phyloP scores from a whole-genome alignment of 148 eudicot species.

The Spergularia bocconei region DNA sequence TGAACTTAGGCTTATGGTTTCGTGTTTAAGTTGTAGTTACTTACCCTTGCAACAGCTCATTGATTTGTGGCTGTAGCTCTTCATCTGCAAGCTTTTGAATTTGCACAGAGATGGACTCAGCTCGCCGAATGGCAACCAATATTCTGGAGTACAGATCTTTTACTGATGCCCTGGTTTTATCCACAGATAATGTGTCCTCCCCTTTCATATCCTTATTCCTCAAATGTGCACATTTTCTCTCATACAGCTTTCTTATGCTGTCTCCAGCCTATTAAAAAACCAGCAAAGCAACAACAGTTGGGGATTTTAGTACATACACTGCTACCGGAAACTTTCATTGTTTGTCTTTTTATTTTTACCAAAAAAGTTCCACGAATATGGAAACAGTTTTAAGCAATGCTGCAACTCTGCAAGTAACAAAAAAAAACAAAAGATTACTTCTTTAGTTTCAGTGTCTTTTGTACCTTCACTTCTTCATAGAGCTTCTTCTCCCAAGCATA shows the following conservation, averaged over 20 bases:
- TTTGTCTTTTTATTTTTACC: not conserved
- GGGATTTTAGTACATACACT: not conserved
- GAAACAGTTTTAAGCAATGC: not conserved
- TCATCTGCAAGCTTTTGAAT: conserved; percentile 85
- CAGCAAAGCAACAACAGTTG: not conserved
- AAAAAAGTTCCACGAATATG: no score
- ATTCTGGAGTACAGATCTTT: conserved; percentile 90
- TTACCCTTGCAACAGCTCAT: conserved; percentile 90
- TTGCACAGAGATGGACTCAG: conserved; percentile 76
- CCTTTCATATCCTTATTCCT: conserved; percentile 71
- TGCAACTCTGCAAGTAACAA: not conserved
- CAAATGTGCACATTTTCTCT: conserved; percentile 80
- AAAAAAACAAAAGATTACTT: not conserved
- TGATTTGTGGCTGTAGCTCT: conserved; percentile 82
- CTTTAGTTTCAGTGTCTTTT: not conserved
- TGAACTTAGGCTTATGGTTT: not conserved
- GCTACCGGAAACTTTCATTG: not conserved
- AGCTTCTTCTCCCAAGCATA: conserved; percentile 99
- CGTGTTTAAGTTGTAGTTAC: conserved; percentile 16
- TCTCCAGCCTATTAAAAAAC: conserved; percentile 63
- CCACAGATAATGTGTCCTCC: conserved; percentile 63
- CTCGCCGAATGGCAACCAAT: conserved; percentile 85
- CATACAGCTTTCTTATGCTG: conserved; percentile 66
- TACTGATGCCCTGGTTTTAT: conserved; percentile 78
- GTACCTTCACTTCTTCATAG: conserved; percentile 92